Evolutionary conservation across 2,329 filamentous ascomycete species (phyloP).

Genomic region (Rhinocladiella mackenziei): DNA sequence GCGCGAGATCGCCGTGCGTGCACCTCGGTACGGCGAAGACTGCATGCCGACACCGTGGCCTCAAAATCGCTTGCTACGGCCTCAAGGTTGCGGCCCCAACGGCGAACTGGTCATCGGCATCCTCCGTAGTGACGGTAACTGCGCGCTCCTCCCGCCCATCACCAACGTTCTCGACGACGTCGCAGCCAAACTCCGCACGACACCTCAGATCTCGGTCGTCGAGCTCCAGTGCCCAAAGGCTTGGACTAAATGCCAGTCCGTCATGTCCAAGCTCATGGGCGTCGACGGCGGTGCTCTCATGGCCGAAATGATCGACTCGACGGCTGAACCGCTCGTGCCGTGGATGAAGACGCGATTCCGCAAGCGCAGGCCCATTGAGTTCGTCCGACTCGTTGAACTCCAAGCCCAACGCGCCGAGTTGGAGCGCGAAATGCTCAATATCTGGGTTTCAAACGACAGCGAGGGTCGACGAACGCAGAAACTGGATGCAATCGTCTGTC

Average conservation of each 20-base stretch:
- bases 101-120: slow-evolving; percentile 41
- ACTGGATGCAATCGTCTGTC: slow-evolving; percentile 61
- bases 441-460: slow-evolving; percentile 47
- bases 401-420: slow-evolving; percentile 52
- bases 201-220: slow-evolving; percentile 52
- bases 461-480: slow-evolving; percentile 37
- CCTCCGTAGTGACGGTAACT: slow-evolving; percentile 40
- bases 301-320: slow-evolving; percentile 55
- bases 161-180: slow-evolving; percentile 41
- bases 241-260: slow-evolving; percentile 53
- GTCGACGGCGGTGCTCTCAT: slow-evolving; percentile 55
- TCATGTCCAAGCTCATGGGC: slow-evolving; percentile 57
- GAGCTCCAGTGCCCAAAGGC: slow-evolving; percentile 53
- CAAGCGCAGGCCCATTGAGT: slow-evolving; percentile 47
- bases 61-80: neutral
- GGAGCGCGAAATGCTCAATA: slow-evolving; percentile 52
- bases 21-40: slow-evolving; percentile 51
- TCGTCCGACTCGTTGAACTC: slow-evolving; percentile 50
- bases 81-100: slow-evolving; percentile 19
- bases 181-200: slow-evolving; percentile 31
- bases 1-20: slow-evolving; percentile 47
- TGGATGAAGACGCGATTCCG: slow-evolving; percentile 55
- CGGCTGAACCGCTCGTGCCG: slow-evolving; percentile 55
- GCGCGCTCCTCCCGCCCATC: slow-evolving; percentile 40
- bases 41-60: slow-evolving; percentile 43